Evolutionary conservation across 2,329 filamentous ascomycete genomes (phyloP).

Genomic region (Xylariales sp.): DNA sequence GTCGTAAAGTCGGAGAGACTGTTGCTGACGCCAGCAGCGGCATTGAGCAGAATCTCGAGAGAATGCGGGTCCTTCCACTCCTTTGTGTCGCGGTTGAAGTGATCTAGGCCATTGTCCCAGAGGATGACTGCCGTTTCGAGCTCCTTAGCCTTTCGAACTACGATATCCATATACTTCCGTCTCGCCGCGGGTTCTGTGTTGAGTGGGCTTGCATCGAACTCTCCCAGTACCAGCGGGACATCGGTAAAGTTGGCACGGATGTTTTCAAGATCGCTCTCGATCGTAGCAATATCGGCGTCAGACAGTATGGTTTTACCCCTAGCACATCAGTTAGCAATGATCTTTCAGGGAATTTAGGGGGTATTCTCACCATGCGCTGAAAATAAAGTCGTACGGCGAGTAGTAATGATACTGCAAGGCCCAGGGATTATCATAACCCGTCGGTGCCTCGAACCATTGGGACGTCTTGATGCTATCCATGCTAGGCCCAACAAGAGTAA

Average conservation of each 20-base stretch:
- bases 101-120: constrained; percentile 70
- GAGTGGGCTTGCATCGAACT: constrained; percentile 64
- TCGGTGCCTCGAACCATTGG: constrained; percentile 63
- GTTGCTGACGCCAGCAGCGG: constrained; percentile 58
- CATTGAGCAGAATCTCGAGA: constrained; percentile 60
- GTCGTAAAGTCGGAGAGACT: constrained; percentile 64
- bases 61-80: constrained; percentile 63
- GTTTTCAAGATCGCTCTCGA: constrained; percentile 62
- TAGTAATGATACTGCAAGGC: constrained; percentile 73
- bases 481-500: constrained; percentile 64
- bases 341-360: background rate
- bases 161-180: constrained; percentile 68
- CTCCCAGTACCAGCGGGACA: constrained; percentile 67
- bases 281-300: constrained; percentile 61
- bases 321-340: constrained; percentile 1
- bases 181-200: constrained; percentile 66
- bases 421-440: constrained; percentile 65
- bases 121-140: constrained; percentile 64
- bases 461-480: constrained; percentile 65
- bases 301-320: constrained; percentile 70
- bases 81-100: constrained; percentile 61
- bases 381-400: constrained; percentile 63
- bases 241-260: constrained; percentile 66
- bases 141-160: constrained; percentile 60
- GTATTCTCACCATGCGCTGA: constrained; percentile 54